Evolutionary conservation across 371 early-diverging fungal genomes (phyloP), one percentile per base, ranked within the genome.

Genomic region (Apophysomyces elegans): DNA sequence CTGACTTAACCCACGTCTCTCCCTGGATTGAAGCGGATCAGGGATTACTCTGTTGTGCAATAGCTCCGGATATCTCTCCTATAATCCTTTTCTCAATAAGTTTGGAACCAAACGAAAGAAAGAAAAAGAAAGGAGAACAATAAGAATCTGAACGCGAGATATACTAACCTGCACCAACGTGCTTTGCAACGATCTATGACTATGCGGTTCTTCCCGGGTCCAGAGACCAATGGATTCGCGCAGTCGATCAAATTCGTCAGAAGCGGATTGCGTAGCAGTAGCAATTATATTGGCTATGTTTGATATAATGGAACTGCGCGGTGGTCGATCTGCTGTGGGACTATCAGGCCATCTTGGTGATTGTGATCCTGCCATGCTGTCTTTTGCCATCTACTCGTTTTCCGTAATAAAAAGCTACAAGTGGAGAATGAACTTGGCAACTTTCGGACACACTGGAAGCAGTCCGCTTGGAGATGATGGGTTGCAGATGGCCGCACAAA

Each of bases 161-260:
- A 21, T 9, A 50, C 54, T n/a, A 50, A 50, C 54, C 54, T 50
- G n/a, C 21, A 21, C 54, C 21, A n/a, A 26, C 5, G 21, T 5
- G 21, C 54, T 9, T 11, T 50, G 54, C 18, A 18, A 50, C 21
- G 54, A n/a, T 50, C 54, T 3, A 50, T 50, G n/a, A 11, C 21
- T 9, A 50, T n/a, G 21, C 21, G 54, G 21, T 50, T 50, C 54
- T 50, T n/a, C 54, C 9, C 54, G 54, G 21, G 54, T 50, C 54
- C 54, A 50, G 37, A 65, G 50, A 32, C 65, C 65, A 14, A 64
- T 64, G 9, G 58, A 37, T 18, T 59, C 65, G 37, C 58, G 47
- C 11, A 65, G 50, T 7, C 65, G 59, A 39, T 65, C 65, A 58
- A 65, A 65, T 39, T 65, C 65, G n/a, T 46, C 56, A 16, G 56